Conservation (phyloP, 495 filamentous ascomycete species). For the Margaritispora aquatica region DNA sequence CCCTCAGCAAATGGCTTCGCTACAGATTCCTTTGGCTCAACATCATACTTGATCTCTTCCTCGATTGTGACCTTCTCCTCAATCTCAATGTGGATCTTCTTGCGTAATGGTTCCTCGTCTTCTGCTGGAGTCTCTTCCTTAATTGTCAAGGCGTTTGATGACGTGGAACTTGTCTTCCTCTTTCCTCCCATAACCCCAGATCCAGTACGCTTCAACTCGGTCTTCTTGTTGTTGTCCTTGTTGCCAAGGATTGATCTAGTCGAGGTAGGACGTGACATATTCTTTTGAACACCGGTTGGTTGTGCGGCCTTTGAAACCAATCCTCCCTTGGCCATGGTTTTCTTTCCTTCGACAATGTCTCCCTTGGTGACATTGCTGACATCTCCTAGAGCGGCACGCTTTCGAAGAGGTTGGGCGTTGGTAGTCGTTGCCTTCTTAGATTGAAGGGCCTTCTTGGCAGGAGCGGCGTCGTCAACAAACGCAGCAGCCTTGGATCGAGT, state of each 20-base stretch:
- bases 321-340: conserved; percentile 47
- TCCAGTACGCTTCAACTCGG: conserved; percentile 65
- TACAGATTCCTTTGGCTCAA: conserved; percentile 27
- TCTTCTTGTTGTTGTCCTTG: conserved; percentile 63
- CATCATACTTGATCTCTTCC: conserved; percentile 12
- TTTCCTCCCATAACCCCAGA: conserved; percentile 57
- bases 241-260: conserved; percentile 53
- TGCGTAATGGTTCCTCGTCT: conserved; percentile 44
- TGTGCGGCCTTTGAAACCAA: conserved; percentile 72
- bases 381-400: conserved; percentile 79
- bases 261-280: conserved; percentile 50
- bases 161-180: conserved; percentile 54
- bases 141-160: conserved; percentile 40
- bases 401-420: conserved; percentile 47
- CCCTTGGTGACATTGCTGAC: conserved; percentile 89
- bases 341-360: conserved; percentile 67
- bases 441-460: conserved; percentile 66
- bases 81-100: conserved; percentile 37
- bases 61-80: conserved; percentile 21
- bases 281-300: conserved; percentile 75
- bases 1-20: conserved; percentile 34
- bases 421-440: conserved; percentile 62
- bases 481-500: conserved; percentile 90
- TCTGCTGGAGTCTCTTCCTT: conserved; percentile 59
- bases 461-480: conserved; percentile 48